These are phyloP conservation scores for Candida chauliodis DNA, from an alignment of 805 yeast species.

Conservation along the genomic window DNA sequence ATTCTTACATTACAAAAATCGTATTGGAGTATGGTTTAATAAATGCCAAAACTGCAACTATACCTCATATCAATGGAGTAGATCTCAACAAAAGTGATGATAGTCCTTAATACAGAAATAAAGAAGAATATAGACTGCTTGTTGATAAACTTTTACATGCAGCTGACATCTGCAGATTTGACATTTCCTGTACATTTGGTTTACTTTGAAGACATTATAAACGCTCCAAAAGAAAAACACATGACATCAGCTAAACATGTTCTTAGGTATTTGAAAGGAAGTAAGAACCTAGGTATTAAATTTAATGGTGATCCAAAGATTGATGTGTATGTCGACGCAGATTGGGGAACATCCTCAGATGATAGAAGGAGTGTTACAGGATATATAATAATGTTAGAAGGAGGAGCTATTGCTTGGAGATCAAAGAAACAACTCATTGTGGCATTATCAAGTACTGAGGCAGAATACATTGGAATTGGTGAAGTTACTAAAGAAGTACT, in stretches of 20 bases:
- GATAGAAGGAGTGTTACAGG: not conserved
- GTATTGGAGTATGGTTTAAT: no score
- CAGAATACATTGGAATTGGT: not conserved
- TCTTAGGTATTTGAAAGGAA: not conserved
- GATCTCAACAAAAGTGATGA: not conserved
- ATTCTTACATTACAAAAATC: no score
- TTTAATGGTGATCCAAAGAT: not conserved
- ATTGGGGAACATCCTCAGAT: conserved; percentile 1
- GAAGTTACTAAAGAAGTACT: not conserved
- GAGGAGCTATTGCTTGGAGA: not conserved
- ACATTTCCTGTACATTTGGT: conserved; percentile 1
- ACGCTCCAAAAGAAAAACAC: conserved; percentile 1
- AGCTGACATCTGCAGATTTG: not conserved
- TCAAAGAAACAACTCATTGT: not conserved
- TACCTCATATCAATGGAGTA: no score
- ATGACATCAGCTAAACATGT: not conserved
- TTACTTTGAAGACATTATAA: not conserved
- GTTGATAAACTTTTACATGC: not conserved
- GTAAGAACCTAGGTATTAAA: not conserved
- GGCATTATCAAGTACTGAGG: not conserved
- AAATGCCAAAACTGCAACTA: no score
- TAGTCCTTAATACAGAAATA: not conserved
- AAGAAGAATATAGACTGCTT: not conserved
- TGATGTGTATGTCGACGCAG: not conserved
- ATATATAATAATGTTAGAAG: not conserved